Base-by-base conservation (phyloP, 2,329 filamentous ascomycete genomes). In the Zopfia rhizophila region DNA sequence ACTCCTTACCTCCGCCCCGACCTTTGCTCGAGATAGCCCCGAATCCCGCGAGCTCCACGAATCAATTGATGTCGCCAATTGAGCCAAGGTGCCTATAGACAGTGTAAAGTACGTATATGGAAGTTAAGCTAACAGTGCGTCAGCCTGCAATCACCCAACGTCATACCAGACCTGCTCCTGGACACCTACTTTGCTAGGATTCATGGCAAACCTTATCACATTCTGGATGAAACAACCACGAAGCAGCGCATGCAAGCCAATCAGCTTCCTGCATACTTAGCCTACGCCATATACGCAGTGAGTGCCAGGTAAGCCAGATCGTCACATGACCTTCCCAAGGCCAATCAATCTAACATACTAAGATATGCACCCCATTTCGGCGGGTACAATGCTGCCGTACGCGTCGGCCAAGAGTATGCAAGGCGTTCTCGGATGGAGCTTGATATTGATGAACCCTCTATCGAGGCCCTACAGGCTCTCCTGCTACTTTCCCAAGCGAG, bases 141-240 rank as follows among this genome's bases (percentile, higher is more conserved):
- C 58, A 61, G 69, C 49, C 38, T 66, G 53, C 60, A 65, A 33
- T 75, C 79, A 3, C 75, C 75, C 28, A 66, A 69, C 2, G 73
- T 84, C 12, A 79, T 83, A 38, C 79, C 82, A 1, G 85, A 89
- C 60, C 74, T 80, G 1, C 75, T 91, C 19, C 75, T 95, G 21
- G 87, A 95, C 61, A 87, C 86, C 5, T 96, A 92, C 68, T 95
- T 96, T 66, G 75, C 80, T 16, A 83, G 88, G 38, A 84, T 92
- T 27, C 90, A 96, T 66, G 88, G 87, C 38, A 93, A 91, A 63
- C 89, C 90, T 1, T 94, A 88, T 56, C 85, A 89, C 62, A 86
- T 95, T 38, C 77, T 96, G 3, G 90, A 95, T 63, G 90, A 96
- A 70, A 78, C 85, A 0, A 84, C 82, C 0, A 86, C 89, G 7